A percentile compares a stretch with the other conserved stretches of the same genome.
Conservation (phyloP, 768 basidiomycete species). For the Leccinum uliginosum region DNA sequence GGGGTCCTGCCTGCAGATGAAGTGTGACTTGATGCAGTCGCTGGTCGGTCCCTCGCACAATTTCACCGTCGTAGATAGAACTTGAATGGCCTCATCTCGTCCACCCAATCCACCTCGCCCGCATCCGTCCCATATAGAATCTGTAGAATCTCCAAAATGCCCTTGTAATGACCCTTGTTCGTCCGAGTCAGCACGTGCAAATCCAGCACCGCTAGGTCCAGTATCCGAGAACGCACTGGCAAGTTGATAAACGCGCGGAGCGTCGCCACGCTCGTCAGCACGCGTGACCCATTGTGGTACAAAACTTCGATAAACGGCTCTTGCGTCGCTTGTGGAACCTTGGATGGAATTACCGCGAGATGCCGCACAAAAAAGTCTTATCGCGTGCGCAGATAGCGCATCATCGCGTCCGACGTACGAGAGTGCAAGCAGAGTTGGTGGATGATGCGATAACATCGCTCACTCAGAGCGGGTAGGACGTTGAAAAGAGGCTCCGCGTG, state of each 20-base stretch:
- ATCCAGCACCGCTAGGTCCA: too few species aligned
- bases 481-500: slow-evolving; percentile 52
- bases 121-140: too few species aligned
- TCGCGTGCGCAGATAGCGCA: slow-evolving; percentile 80
- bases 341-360: slow-evolving; percentile 69
- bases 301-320: slow-evolving; percentile 53
- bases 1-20: too few species aligned
- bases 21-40: too few species aligned
- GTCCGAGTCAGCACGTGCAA: too few species aligned
- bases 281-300: slow-evolving; percentile 68
- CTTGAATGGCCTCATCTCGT: too few species aligned
- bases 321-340: slow-evolving; percentile 46
- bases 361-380: slow-evolving; percentile 90
- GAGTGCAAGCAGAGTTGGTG: slow-evolving; percentile 87
- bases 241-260: slow-evolving; percentile 74
- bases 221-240: too few species aligned
- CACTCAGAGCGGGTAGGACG: slow-evolving; percentile 72
- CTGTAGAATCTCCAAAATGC: too few species aligned
- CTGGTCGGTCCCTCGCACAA: too few species aligned
- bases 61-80: too few species aligned
- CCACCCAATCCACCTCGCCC: too few species aligned
- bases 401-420: slow-evolving; percentile 72
- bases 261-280: slow-evolving; percentile 62
- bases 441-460: slow-evolving; percentile 78
- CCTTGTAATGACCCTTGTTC: too few species aligned